Percentiles rank a stretch among this genome's conserved stretches.
Conservation (phyloP, 192 early-diverging fungal species). For the Allomyces javanicus region DNA sequence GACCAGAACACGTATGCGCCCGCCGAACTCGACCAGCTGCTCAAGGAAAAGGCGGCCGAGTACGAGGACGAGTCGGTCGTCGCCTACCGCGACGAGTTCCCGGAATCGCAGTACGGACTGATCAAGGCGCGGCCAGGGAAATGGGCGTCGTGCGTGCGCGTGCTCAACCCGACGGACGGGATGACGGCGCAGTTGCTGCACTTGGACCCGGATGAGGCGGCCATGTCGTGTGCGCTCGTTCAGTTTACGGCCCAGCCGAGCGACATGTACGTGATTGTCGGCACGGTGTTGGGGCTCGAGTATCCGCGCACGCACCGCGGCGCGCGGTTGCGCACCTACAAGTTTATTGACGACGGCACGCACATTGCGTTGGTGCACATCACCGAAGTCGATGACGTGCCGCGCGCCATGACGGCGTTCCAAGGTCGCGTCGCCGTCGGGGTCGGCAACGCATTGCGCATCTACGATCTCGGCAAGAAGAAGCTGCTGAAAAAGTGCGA, state of each 20-base stretch:
- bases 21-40: conserved; percentile 31
- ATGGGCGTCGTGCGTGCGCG: conserved; percentile 74
- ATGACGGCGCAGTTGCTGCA: conserved; percentile 50
- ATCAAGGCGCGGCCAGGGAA: conserved; percentile 41
- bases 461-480: conserved; percentile 82
- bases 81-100: conserved; percentile 28
- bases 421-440: conserved; percentile 77
- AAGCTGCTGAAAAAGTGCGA: conserved; percentile 83
- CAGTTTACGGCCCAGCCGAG: conserved; percentile 29
- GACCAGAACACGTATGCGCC: conserved; percentile 61
- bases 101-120: conserved; percentile 64
- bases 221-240: conserved; percentile 49
- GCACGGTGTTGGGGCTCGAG: conserved; percentile 46
- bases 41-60: conserved; percentile 23
- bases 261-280: conserved; percentile 61
- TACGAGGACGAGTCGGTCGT: conserved; percentile 1
- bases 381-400: conserved; percentile 71
- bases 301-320: conserved; percentile 44
- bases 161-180: conserved; percentile 55
- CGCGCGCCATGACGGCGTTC: conserved; percentile 63
- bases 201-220: conserved; percentile 66
- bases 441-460: conserved; percentile 61
- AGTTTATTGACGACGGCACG: conserved; percentile 39
- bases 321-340: conserved; percentile 56
- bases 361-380: conserved; percentile 61